These are phyloP conservation scores for Astrocystis sublimbata DNA, from an alignment of 495 filamentous ascomycete genomes.

Conservation along the genomic window DNA sequence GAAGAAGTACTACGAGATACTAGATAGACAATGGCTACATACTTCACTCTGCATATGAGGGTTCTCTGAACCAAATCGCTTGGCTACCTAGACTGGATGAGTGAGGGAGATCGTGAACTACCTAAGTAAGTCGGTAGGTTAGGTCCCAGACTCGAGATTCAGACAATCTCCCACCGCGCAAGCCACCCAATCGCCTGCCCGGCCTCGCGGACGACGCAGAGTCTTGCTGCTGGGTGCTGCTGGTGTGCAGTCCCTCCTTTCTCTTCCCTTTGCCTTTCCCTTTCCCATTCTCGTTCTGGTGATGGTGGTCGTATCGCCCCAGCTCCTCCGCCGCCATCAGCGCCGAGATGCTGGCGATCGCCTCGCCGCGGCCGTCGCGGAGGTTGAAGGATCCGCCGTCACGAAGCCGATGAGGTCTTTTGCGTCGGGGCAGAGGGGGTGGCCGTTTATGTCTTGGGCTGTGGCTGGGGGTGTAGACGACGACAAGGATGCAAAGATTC, in stretches of 20 bases:
- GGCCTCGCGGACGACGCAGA: constrained; percentile 80
- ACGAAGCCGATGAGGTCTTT: constrained; percentile 89
- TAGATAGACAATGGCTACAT: too few relatives aligned
- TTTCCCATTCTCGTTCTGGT: too few relatives aligned
- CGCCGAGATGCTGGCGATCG: constrained; percentile 70
- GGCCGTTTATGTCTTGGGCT: constrained; percentile 45
- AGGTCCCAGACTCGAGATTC: not conserved
- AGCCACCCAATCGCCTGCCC: constrained; percentile 77
- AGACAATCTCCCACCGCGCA: constrained; percentile 73
- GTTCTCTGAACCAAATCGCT: too few relatives aligned
- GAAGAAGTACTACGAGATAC: too few relatives aligned
- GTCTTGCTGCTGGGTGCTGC: constrained; percentile 40
- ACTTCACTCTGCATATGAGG: too few relatives aligned
- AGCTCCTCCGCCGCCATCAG: constrained; percentile 52
- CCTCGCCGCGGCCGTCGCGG: constrained; percentile 71
- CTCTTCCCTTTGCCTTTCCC: too few relatives aligned
- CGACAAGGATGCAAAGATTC: too few relatives aligned
- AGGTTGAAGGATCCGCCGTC: constrained; percentile 81
- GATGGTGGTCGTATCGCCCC: constrained; percentile 32
- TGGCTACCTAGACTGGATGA: too few relatives aligned
- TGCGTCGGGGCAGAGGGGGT: constrained; percentile 68
- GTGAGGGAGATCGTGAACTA: too few relatives aligned
- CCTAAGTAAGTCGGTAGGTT: too few relatives aligned
- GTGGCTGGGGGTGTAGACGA: constrained; percentile 19
- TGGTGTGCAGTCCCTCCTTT: too few relatives aligned